phyloP scores from a whole-genome alignment of 2,329 filamentous ascomycete genomes.

The Didymella pinodella region DNA sequence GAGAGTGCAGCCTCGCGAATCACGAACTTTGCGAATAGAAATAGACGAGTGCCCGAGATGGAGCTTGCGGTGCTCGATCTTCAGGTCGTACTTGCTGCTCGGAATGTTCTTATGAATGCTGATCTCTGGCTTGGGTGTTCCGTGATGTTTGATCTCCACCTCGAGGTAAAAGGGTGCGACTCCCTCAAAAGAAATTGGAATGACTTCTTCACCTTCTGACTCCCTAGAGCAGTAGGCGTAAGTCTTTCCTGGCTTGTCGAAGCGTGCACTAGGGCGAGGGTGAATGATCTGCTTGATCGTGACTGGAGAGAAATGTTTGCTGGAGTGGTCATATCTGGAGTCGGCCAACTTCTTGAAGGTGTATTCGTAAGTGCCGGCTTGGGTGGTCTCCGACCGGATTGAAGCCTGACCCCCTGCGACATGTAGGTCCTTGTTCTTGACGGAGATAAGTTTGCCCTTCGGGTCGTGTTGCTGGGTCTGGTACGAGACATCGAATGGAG shows the following conservation, averaged over 20 bases:
- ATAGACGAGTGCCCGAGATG: conserved; percentile 90
- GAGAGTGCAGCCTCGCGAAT: conserved; percentile 84
- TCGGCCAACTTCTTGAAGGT: conserved; percentile 84
- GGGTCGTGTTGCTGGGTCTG: conserved; percentile 76
- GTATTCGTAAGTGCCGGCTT: conserved; percentile 85
- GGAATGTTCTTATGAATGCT: conserved; percentile 83
- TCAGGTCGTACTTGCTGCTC: conserved; percentile 76
- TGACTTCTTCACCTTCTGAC: conserved; percentile 80
- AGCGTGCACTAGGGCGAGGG: conserved; percentile 80
- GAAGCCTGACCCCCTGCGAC: conserved; percentile 78
- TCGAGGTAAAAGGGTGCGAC: conserved; percentile 88
- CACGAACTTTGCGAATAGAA: conserved; percentile 87
- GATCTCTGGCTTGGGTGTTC: conserved; percentile 78
- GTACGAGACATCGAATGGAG: conserved; percentile 86
- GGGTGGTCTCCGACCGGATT: conserved; percentile 84
- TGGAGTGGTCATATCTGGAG: conserved; percentile 80
- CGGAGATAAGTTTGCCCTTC: conserved; percentile 63
- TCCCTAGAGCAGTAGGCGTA: conserved; percentile 96
- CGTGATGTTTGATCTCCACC: conserved; percentile 91
- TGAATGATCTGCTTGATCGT: conserved; percentile 84
- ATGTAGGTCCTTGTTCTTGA: conserved; percentile 76
- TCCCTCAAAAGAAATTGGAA: conserved; percentile 85
- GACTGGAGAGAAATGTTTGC: conserved; percentile 70
- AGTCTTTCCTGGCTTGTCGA: conserved; percentile 85
- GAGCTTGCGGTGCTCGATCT: conserved; percentile 83